These are phyloP conservation scores for Neolentinus lepideus DNA, from an alignment of 1,284 basidiomycete species.

Conservation along the genomic window DNA sequence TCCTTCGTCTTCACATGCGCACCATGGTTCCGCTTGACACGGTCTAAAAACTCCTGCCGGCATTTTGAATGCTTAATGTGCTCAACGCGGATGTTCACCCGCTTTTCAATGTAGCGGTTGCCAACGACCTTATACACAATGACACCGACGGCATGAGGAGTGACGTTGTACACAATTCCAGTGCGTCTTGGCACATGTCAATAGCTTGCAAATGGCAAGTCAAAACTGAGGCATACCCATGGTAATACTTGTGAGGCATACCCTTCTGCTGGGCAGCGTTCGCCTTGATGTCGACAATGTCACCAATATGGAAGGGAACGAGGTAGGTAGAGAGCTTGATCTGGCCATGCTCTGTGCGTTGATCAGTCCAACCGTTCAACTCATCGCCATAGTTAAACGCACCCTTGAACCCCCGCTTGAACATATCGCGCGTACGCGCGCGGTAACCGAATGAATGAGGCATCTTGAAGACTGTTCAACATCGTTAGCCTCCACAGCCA, in stretches of 20 bases:
- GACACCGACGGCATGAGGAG: constrained; percentile 90
- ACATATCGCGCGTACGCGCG: constrained; percentile 99
- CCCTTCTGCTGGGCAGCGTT: constrained; percentile 99
- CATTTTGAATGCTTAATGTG: constrained; percentile 99
- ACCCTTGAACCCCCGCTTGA: constrained; percentile 97
- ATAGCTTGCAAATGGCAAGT: background rate
- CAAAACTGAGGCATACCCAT: constrained; percentile 47
- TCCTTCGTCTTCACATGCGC: constrained; percentile 82
- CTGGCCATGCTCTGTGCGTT: constrained; percentile 75
- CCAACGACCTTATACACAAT: constrained; percentile 99
- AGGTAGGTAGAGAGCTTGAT: constrained; percentile 93
- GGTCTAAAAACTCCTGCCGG: constrained; percentile 96
- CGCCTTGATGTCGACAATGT: constrained; percentile 99
- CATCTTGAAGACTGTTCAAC: constrained; percentile 66
- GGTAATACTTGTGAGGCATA: constrained; percentile 98
- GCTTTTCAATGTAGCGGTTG: constrained; percentile 99
- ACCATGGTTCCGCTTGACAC: constrained; percentile 90
- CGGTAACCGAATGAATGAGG: constrained; percentile 99
- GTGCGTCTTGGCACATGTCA: constrained; percentile 61
- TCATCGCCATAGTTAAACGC: constrained; percentile 21
- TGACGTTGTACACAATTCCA: constrained; percentile 98
- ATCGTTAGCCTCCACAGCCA: constrained; percentile 16
- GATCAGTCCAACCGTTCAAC: constrained; percentile 4
- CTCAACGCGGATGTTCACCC: constrained; percentile 98
- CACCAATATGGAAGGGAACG: constrained; percentile 89